A percentile compares a stretch with the other conserved stretches of the same genome.
These are phyloP conservation scores for Raddia guianensis DNA, from an alignment of 176 grass and related monocot species.

Conservation along the genomic window DNA sequence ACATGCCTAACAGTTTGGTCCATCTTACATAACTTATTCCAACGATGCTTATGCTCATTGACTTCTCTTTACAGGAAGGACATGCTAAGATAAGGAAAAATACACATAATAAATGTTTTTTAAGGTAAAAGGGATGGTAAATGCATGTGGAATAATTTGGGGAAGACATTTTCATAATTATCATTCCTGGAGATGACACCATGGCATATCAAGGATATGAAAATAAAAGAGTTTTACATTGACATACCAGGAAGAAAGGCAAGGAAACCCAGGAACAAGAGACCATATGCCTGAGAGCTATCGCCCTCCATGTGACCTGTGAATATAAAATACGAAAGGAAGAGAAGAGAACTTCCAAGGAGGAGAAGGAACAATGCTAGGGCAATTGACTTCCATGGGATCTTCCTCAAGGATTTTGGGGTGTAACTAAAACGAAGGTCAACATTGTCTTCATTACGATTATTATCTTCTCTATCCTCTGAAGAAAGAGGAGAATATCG, in stretches of 20 bases:
- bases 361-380: constrained; percentile 81
- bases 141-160: neutral
- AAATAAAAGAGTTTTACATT: constrained; percentile 1
- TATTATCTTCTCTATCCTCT: constrained; percentile 40
- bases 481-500: constrained; percentile 60
- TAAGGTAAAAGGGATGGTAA: neutral
- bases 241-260: constrained; percentile 94
- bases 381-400: constrained; percentile 89
- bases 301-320: constrained; percentile 92
- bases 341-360: constrained; percentile 66
- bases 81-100: neutral
- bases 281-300: constrained; percentile 74
- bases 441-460: constrained; percentile 35
- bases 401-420: constrained; percentile 66
- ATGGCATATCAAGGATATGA: neutral
- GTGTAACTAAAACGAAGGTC: constrained; percentile 85
- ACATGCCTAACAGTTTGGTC: neutral
- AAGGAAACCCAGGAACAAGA: constrained; percentile 82
- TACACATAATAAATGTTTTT: neutral
- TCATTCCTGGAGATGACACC: neutral
- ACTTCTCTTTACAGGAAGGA: neutral
- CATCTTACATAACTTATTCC: neutral
- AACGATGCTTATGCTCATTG: constrained; percentile 4
- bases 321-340: constrained; percentile 83
- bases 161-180: neutral